Percentiles rank a stretch among this genome's conserved stretches.
Evolutionary conservation across 495 filamentous ascomycete species (phyloP).

Genomic region (Talaromyces proteolyticus): DNA sequence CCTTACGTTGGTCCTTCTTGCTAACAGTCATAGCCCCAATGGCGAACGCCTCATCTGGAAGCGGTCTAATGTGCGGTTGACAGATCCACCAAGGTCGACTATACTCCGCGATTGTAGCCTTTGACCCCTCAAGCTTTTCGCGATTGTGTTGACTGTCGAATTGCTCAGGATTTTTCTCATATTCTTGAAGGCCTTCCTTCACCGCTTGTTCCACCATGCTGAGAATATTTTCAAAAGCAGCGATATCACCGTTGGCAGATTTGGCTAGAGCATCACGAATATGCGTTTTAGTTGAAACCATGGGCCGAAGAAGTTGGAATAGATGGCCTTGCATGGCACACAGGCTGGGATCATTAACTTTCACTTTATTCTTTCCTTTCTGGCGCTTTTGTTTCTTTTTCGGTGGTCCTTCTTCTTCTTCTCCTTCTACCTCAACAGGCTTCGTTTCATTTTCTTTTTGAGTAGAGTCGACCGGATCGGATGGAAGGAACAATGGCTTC

Average conservation of each 20-base stretch:
- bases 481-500: slow-evolving; percentile 68
- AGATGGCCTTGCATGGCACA: slow-evolving; percentile 85
- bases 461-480: slow-evolving; percentile 34
- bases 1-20: slow-evolving; percentile 38
- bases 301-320: slow-evolving; percentile 82
- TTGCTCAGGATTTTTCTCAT: slow-evolving; percentile 55
- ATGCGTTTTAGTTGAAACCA: slow-evolving; percentile 69
- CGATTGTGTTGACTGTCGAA: slow-evolving; percentile 28
- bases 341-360: slow-evolving; percentile 60
- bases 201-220: slow-evolving; percentile 62
- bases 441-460: not conserved
- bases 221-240: slow-evolving; percentile 66
- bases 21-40: slow-evolving; percentile 69
- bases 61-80: slow-evolving; percentile 81
- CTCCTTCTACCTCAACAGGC: slow-evolving; percentile 23
- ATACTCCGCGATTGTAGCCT: slow-evolving; percentile 61
- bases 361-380: slow-evolving; percentile 20
- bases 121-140: slow-evolving; percentile 46
- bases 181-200: slow-evolving; percentile 66
- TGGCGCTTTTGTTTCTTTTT: slow-evolving; percentile 28
- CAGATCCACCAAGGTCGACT: slow-evolving; percentile 86
- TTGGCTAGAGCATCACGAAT: slow-evolving; percentile 76
- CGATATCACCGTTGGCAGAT: slow-evolving; percentile 57
- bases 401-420: slow-evolving; percentile 15
- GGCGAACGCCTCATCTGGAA: slow-evolving; percentile 82